Conservation (phyloP, 2,329 filamentous ascomycete genomes). For the Pseudopyricularia javanii region DNA sequence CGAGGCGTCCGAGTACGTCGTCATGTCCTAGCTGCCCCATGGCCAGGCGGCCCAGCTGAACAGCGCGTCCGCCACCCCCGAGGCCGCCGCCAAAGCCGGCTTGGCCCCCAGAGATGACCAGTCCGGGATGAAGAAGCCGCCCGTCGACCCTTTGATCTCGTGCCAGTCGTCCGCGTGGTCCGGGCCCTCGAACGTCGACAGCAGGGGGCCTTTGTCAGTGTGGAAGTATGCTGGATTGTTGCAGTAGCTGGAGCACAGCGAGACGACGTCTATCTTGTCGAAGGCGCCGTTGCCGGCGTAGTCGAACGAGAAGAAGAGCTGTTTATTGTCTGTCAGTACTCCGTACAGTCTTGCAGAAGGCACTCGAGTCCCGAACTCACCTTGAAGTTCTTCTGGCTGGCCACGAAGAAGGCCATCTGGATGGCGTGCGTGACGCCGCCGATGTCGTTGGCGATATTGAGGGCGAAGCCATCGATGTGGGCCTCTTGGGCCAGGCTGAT, state of each 20-base stretch:
- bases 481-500: constrained; percentile 10
- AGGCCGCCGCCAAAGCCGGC: constrained; percentile 30
- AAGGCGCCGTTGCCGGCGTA: constrained; percentile 29
- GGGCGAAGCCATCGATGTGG: constrained; percentile 16
- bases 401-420: constrained; percentile 30
- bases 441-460: constrained; percentile 20
- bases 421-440: constrained; percentile 36
- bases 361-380: too few relatives aligned
- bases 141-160: background rate
- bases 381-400: background rate
- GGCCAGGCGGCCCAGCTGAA: constrained; percentile 1
- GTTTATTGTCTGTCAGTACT: too few relatives aligned
- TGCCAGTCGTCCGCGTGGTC: background rate
- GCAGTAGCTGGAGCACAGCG: constrained; percentile 34
- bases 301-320: constrained; percentile 44
- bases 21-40: background rate
- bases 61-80: background rate
- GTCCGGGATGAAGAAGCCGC: background rate
- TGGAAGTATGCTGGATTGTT: constrained; percentile 32
- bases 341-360: too few relatives aligned
- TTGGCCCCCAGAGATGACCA: constrained; percentile 13
- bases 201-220: constrained; percentile 28
- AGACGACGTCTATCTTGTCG: constrained; percentile 28
- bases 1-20: constrained; percentile 13
- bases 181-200: background rate